Evolutionary conservation across 306 rosid genomes (phyloP), one percentile per base, ranked within the genome.

Genomic region (Gastrolobium villosum): DNA sequence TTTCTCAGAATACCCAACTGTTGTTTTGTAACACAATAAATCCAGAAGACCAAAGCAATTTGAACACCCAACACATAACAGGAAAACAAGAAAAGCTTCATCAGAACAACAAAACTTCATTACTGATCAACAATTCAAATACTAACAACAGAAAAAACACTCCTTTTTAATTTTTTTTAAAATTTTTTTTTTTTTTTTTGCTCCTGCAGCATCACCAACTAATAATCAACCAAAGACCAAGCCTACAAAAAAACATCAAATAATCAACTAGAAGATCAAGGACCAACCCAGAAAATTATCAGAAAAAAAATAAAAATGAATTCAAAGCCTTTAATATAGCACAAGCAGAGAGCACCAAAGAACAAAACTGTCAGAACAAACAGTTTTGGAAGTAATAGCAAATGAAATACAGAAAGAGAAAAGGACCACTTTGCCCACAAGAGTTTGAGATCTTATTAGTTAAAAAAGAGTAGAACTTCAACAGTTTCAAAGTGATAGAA

Each of bases 61-160:
- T 72, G 77, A 77, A 86, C 89, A 92, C 87, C 90, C 90, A 87
- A 87, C 61, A 56, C 44, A 28, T 31, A 36, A 55, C 43, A 28
- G 44, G 63, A 62, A 71, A 54, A 20, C 65, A 36, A 35, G 53
- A 20, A 41, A 77, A 3, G 46, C 40, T 20, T 43, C 60, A 7
- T 64, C 41, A 57, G 0, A 63, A 54, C 63, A 56, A 66, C 37
- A 75, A 52, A 31, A 45, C 39, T 43, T 54, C 44, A 53, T 68
- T 5, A 62, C 26, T 46, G 50, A 72, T 15, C 6, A 43, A 53
- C 43, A 44, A 70, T 40, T 36, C 15, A 75, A 79, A 66, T 49
- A 57, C 68, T 20, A 77, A 32, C 65, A 39, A 57, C 52, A 62
- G 6, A 26, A 3, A 41, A 55, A 10, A 44, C 31, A 9, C 26